phyloP scores from a whole-genome alignment of 2,329 filamentous ascomycete genomes.

The Trichoderma sp. region DNA sequence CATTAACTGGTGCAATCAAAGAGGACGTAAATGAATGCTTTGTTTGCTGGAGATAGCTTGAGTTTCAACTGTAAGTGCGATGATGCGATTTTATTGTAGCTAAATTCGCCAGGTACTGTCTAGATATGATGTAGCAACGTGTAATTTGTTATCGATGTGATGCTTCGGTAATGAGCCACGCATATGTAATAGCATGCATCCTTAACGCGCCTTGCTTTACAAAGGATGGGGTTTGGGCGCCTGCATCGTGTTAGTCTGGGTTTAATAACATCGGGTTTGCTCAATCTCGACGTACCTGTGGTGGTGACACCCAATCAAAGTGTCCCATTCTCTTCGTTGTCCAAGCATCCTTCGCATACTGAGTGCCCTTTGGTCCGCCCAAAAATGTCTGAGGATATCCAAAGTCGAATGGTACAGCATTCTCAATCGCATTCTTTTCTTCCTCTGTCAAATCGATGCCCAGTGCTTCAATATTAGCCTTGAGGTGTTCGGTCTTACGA shows the following conservation, averaged over 20 bases:
- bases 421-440: conserved; percentile 59
- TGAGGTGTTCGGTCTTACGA: conserved; percentile 61
- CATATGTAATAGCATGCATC: not conserved
- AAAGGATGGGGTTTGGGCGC: conserved; percentile 13
- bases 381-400: conserved; percentile 43
- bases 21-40: not conserved
- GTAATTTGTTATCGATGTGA: not conserved
- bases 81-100: not conserved
- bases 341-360: conserved; percentile 6
- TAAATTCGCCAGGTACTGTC: not conserved
- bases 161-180: not conserved
- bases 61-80: not conserved
- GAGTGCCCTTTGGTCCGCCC: conserved; percentile 3
- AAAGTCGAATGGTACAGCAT: conserved; percentile 52
- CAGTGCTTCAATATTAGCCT: conserved; percentile 61
- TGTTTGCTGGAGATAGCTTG: not conserved
- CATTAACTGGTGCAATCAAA: not conserved
- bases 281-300: conserved; percentile 6
- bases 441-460: conserved; percentile 52
- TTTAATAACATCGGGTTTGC: not conserved
- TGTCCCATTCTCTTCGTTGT: conserved; percentile 16
- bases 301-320: conserved; percentile 20
- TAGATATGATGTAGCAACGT: not conserved
- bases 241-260: not conserved
- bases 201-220: not conserved